Base-by-base conservation (phyloP, 306 rosid genomes). In the Prunus mongolica region DNA sequence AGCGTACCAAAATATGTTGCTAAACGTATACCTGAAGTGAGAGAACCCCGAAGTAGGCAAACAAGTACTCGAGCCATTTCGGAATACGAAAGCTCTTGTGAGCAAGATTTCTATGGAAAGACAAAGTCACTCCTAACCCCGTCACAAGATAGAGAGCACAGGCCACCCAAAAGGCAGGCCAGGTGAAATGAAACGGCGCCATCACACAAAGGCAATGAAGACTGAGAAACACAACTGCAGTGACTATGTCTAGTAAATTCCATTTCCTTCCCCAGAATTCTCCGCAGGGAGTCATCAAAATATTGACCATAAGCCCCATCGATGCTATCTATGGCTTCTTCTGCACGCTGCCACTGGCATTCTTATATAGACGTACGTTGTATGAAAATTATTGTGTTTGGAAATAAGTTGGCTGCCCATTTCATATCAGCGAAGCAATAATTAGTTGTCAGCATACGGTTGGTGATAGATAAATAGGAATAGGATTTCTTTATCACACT, bases 91-190 rank as follows among this genome's bases (percentile, higher is more conserved):
- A 51, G 16, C 57, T 16, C 57, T 16, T 51, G 20, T 51, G 57
- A 5, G 57, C 7, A 51, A 92, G 96, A 70, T 93, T 68, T 60
- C 96, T 85, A 70, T 90, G 97, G 52, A 80, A 92, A 65, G 96
- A 93, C 2, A 89, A 82, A 12, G 98, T 93, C 27, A 90, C 88
- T 0, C 96, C 96, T 13, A 93, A 88, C 15, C 96, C 97, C 2
- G 96, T 90, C 28, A 86, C 80, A 61, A 86, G 44, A 78, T 90
- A 93, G 22, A 93, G 79, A 1, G 84, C 76, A 28, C 85, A 28
- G 16, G 93, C 91, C 12, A 89, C 88, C 81, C 85, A 88, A 69
- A 92, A 76, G 20, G 91, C 90, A 41, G 57, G 62, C 93, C 89
- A 90, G 79, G 75, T 88, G 91, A 86, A 86, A 1, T 85, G 82